These are phyloP conservation scores for Coniochaeta pulveracea DNA, from an alignment of 2,329 filamentous ascomycete species.

Conservation along the genomic window DNA sequence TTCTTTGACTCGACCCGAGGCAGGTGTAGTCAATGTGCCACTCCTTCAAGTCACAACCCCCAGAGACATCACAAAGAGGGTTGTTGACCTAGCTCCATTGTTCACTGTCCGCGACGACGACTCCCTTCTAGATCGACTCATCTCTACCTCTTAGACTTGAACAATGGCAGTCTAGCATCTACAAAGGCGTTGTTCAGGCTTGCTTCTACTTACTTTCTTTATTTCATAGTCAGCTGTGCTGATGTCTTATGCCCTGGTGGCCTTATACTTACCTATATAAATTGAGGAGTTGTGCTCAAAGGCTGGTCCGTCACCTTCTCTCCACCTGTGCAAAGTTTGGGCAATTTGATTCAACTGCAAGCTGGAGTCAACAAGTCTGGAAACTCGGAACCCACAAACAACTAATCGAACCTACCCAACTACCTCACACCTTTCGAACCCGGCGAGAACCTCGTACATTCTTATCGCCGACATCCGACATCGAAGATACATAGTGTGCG, in stretches of 20 bases:
- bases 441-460: not conserved
- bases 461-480: not conserved
- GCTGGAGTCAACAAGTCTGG: not conserved
- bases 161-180: conserved; percentile 2
- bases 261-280: too few relatives aligned
- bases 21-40: not conserved
- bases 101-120: not conserved
- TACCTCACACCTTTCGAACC: not conserved
- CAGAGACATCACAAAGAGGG: conserved; percentile 1
- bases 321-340: not conserved
- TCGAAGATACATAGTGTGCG: conserved; percentile 2
- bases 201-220: conserved; percentile 2
- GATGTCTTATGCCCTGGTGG: not conserved
- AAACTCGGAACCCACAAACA: not conserved
- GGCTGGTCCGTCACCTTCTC: not conserved
- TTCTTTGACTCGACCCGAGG: not conserved
- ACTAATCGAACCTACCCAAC: not conserved
- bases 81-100: not conserved
- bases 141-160: not conserved
- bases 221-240: conserved; percentile 3
- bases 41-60: not conserved
- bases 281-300: not conserved
- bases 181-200: conserved; percentile 1
- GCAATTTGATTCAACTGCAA: too few relatives aligned
- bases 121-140: not conserved